These are phyloP conservation scores for Cinnamomum chago DNA, from an alignment of 164 flowering plant genomes.

Conservation along the genomic window DNA sequence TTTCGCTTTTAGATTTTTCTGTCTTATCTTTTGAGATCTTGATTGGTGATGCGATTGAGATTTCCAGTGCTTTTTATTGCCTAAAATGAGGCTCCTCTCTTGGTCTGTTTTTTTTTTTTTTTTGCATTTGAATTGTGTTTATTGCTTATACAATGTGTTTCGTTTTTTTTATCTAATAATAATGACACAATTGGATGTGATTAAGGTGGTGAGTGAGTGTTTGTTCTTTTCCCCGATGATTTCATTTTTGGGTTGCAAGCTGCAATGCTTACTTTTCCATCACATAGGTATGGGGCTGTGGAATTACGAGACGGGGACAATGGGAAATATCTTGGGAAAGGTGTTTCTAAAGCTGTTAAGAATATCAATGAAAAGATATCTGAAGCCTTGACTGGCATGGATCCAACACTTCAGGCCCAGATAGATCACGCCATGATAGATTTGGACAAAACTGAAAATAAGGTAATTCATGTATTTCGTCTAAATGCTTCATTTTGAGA, in stretches of 20 bases:
- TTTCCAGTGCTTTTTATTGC: neutral
- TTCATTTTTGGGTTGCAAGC: neutral
- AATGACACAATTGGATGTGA: neutral
- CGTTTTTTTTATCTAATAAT: too few species aligned
- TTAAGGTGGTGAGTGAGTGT: neutral
- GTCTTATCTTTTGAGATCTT: neutral
- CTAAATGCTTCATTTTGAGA: neutral
- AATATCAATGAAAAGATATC: conserved; percentile 84
- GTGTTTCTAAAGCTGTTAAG: conserved; percentile 79
- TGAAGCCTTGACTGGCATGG: conserved; percentile 89
- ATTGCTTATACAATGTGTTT: too few species aligned
- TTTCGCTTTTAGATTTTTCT: neutral
- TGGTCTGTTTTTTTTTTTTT: too few species aligned
- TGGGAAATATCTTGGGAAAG: conserved; percentile 75
- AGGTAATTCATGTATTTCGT: conserved; percentile 36
- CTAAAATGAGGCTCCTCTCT: too few species aligned
- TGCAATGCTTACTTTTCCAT: neutral
- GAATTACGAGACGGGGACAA: conserved; percentile 95
- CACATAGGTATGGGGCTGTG: conserved; percentile 73
- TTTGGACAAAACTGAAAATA: conserved; percentile 91
- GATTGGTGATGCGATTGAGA: neutral
- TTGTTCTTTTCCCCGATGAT: neutral
- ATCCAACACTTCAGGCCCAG: conserved; percentile 85
- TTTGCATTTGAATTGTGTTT: too few species aligned
- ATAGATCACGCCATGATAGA: conserved; percentile 95